Base-by-base conservation (phyloP, 2,329 filamentous ascomycete species). In the Botryotinia globosa region DNA sequence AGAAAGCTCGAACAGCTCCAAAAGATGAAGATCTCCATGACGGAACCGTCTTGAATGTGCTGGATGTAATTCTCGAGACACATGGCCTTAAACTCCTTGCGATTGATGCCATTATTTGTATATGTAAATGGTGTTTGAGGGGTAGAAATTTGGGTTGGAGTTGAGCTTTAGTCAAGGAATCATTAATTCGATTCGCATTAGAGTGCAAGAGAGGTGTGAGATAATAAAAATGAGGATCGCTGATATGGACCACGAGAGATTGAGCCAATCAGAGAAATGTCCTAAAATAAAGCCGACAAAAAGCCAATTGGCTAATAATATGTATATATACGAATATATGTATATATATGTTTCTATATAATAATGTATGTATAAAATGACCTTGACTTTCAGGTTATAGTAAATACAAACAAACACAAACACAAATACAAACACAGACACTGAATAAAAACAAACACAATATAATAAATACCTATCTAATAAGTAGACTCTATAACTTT, bases 51-150 rank as follows among this genome's bases (percentile, higher is more conserved):
- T 71, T 74, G 37, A 73, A 75, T 20, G 78, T 73, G 29, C 69
- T 75, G 25, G 72, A 69, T 7, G 74, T 64, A 45, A 81, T 63
- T 63, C 75, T 75, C n/a, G 75, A 75, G 72, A 78, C 79, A 51
- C 77, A 77, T 80, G 82, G 82, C 78, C 83, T 77, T 78, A 82
- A 74, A 78, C 79, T 76, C 79, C 87, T 85, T 80, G 86, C 85
- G 83, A 91, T 87, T 83, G 88, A 90, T 77, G 88, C 87, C 88
- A 89, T 89, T 82, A 80, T 61, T 54, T 25, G 54, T 72, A 37
- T 39, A 34, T 51, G 34, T 61, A 14, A 22, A 22, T 29, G 34
- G 25, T 25, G 32, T 34, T 37, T 32, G 63, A 67, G 69, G 63
- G 69, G 58, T 64, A 22, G 69, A 71, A 54, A 18, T 64, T 54